Evolutionary conservation across 169 alveolate species (phyloP), one percentile per base, ranked within the genome.

Genomic region (Cyclospora cayetanensis): DNA sequence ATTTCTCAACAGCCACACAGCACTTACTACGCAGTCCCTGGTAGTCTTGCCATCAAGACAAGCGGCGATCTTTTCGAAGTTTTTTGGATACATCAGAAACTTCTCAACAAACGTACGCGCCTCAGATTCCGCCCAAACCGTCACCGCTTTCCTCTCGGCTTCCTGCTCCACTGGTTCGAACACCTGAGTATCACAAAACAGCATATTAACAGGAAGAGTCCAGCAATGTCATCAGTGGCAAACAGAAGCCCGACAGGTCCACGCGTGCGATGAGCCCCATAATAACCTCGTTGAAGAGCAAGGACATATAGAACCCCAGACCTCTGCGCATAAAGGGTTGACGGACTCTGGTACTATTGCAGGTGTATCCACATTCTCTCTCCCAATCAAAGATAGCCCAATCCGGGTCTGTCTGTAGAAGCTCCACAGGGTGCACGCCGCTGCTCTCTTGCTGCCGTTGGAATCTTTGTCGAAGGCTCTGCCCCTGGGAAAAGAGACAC

Each of bases 31-130:
- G 55, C 98, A 97, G 92, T 97, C 98, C 37, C 95, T 90, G 76
- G 96, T 93, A 53, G 94, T 95, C 60, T 97, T 97, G 35, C 94
- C 93, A 80, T 97, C 98, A 76, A 97, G 91, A 83, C 91, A 96
- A 35, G 96, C 97, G 35, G 97, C 97, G 65, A 97, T 96, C 55
- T 96, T 96, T 46, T 95, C 95, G 90, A 97, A 97, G 82, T 97
- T 96, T 63, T 97, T 97, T 29, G 98, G 98, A 87, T 97, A 96
- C 96, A 96, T 93, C 50, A 97, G 92, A 60, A 96, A 97, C 92
- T 96, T 96, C 87, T 96, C 98, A 12, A 96, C 92, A 74, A 95
- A 97, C 25, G 91, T 94, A 63, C 96, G 94, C 43, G 95, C 95
- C 66, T 97, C 98, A 37, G 94, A 92, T 77, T 80, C 93, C 31